Conservation (phyloP, 345 rosid species). For the Erucastrum elatum region DNA sequence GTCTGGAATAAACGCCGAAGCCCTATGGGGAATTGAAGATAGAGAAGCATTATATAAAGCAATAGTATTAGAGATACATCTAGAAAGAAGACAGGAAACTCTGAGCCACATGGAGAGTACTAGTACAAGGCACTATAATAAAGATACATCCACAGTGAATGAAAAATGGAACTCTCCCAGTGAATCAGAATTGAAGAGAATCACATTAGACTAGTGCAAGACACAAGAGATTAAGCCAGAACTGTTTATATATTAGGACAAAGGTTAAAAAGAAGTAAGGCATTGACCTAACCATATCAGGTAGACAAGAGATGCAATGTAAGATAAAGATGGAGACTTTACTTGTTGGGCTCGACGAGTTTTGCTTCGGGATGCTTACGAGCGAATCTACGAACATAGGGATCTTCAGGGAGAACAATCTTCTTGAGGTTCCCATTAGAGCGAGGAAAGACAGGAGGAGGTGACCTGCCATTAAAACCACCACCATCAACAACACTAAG, state of each 20-base stretch:
- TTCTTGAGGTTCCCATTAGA: constrained; percentile 61
- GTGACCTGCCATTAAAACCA: constrained; percentile 36
- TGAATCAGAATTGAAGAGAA: not conserved
- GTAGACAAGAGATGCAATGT: not conserved
- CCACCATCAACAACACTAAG: not conserved
- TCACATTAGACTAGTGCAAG: not conserved
- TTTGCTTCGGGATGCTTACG: constrained; percentile 57
- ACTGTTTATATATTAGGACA: not conserved
- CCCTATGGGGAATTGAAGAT: constrained; percentile 46
- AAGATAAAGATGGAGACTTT: constrained; percentile 24
- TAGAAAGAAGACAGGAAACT: not conserved
- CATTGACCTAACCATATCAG: not conserved
- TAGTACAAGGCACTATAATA: not conserved
- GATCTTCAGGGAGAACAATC: constrained; percentile 81
- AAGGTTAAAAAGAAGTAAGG: not conserved
- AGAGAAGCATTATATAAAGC: not conserved
- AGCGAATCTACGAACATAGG: constrained; percentile 66
- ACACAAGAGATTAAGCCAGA: constrained; percentile 1
- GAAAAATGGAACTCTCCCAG: not conserved
- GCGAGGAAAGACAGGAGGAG: constrained; percentile 80
- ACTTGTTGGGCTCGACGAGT: constrained; percentile 70
- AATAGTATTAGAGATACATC: not conserved
- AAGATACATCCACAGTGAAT: not conserved
- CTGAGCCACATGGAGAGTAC: not conserved
- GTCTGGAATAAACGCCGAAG: constrained; percentile 61